A percentile compares a stretch with the other conserved stretches of the same genome.
phyloP scores from a whole-genome alignment of 805 yeast species.

The Lachancea dasiensis region DNA sequence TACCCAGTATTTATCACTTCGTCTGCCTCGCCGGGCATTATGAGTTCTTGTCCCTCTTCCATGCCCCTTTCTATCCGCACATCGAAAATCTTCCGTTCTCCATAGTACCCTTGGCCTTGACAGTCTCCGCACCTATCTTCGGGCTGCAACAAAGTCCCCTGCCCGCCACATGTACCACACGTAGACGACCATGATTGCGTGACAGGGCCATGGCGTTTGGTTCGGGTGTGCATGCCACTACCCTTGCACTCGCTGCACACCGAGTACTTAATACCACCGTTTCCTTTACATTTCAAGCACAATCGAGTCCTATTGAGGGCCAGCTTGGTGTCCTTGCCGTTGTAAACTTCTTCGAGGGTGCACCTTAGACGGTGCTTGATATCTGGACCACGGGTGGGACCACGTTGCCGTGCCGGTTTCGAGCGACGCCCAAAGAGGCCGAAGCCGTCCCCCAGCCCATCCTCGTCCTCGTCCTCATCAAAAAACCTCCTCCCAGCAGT shows the following conservation, averaged over 20 bases:
- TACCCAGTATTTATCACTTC: slow-evolving; percentile 42
- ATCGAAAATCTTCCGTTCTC: slow-evolving; percentile 45
- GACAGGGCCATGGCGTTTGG: slow-evolving; percentile 40
- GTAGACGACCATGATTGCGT: slow-evolving; percentile 39
- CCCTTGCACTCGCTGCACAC: slow-evolving; percentile 39
- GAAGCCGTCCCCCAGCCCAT: too few species aligned
- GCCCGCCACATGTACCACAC: slow-evolving; percentile 41
- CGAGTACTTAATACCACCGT: slow-evolving; percentile 38
- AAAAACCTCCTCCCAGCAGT: slow-evolving; percentile 4
- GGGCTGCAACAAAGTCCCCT: slow-evolving; percentile 33
- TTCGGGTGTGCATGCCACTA: slow-evolving; percentile 37
- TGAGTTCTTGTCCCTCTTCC: slow-evolving; percentile 44
- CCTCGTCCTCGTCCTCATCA: neutral
- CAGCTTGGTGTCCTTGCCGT: slow-evolving; percentile 51
- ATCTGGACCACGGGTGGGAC: slow-evolving; percentile 39
- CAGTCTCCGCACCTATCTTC: slow-evolving; percentile 38
- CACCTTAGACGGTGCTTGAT: slow-evolving; percentile 52
- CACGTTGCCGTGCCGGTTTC: neutral
- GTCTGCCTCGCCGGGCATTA: slow-evolving; percentile 58
- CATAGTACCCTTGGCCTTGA: slow-evolving; percentile 41
- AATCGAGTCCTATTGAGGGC: slow-evolving; percentile 45
- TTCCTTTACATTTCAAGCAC: slow-evolving; percentile 48
- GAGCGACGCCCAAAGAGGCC: slow-evolving; percentile 2
- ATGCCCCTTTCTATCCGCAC: slow-evolving; percentile 55
- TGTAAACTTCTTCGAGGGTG: slow-evolving; percentile 49